Evolutionary conservation across 2,329 filamentous ascomycete species (phyloP), one percentile per base, ranked within the genome.

Genomic region (Phoma sp.): DNA sequence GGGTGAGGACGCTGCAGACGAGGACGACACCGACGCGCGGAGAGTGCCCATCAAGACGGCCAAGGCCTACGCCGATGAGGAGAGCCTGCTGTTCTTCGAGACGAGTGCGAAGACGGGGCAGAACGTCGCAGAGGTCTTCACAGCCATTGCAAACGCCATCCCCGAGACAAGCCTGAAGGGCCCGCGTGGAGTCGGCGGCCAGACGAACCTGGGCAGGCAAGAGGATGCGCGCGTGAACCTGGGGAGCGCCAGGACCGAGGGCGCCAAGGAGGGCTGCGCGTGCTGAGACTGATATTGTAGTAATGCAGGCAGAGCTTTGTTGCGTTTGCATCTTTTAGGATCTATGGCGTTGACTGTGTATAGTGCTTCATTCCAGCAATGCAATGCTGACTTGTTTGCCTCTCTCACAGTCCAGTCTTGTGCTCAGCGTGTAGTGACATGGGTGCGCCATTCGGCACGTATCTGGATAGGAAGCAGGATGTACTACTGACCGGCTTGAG

Each of bases 151-250:
- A 57, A 98, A 98, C 74, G 92, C 93, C 36, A 99, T 99, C 69
- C 95, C 95, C 1, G 95, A 99, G 82, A 96, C 92, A 47, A 96
- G 92, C 60, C 81, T 98, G 75, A 98, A 98, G 85, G 93, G 89
- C 45, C 85, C 90, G 31, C 86, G 92, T 65, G 90, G 90, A n/a
- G 80, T 64, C 74, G 77, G 62, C 79, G 83, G 51, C 81, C 84
- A 70, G 84, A 85, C 75, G 76, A 87, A 71, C 79, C 80, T 72
- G 78, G 83, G 52, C 83, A 64, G 68, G 60, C 80, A 81, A 64
- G 71, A 90, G 74, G 85, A 93, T 77, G 82, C 82, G 68, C 85
- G 92, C 65, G 92, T 98, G 60, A 96, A 95, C 76, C 80, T 97
- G 67, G 88, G 87, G 44, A 89, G 89, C 46, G 85, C 88, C 43